Conservation (phyloP, 257 asterid species). For the Primulina tabacum region DNA sequence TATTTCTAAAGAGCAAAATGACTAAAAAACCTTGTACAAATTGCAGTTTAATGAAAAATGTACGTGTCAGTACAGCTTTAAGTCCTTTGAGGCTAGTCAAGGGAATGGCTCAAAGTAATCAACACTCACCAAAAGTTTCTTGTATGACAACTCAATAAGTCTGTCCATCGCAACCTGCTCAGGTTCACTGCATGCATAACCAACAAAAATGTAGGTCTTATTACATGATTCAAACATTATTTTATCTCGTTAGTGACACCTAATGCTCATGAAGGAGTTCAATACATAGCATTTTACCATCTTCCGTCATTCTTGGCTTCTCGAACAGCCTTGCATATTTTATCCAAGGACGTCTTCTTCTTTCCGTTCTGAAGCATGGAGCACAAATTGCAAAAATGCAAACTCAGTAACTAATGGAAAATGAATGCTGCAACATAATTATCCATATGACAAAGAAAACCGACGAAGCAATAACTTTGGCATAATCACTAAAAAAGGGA, state of each 20-base stretch:
- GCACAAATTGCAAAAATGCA: slow-evolving; percentile 24
- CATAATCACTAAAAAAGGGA: background rate
- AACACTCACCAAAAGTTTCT: slow-evolving; percentile 71
- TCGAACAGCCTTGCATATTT: slow-evolving; percentile 52
- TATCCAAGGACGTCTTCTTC: slow-evolving; percentile 62
- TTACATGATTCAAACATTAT: slow-evolving; percentile 13
- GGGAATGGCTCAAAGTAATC: slow-evolving; percentile 18
- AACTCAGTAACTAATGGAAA: slow-evolving; percentile 10
- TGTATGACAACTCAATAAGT: slow-evolving; percentile 76
- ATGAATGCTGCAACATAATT: background rate
- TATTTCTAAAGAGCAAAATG: background rate
- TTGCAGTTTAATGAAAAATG: background rate
- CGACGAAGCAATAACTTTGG: background rate
- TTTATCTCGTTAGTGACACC: slow-evolving; percentile 11
- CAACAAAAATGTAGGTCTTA: slow-evolving; percentile 21
- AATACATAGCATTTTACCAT: slow-evolving; percentile 46
- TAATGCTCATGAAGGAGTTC: slow-evolving; percentile 15
- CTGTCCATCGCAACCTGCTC: slow-evolving; percentile 81
- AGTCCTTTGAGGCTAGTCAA: background rate
- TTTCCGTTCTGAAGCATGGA: slow-evolving; percentile 48
- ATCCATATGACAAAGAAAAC: background rate
- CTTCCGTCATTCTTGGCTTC: slow-evolving; percentile 45
- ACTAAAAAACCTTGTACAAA: background rate
- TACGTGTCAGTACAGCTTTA: background rate
- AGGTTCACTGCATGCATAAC: slow-evolving; percentile 64